Percentiles rank a stretch among this genome's conserved stretches.
Evolutionary conservation across 768 basidiomycete species (phyloP).

Genomic region (Dioszegia aurantiaca): DNA sequence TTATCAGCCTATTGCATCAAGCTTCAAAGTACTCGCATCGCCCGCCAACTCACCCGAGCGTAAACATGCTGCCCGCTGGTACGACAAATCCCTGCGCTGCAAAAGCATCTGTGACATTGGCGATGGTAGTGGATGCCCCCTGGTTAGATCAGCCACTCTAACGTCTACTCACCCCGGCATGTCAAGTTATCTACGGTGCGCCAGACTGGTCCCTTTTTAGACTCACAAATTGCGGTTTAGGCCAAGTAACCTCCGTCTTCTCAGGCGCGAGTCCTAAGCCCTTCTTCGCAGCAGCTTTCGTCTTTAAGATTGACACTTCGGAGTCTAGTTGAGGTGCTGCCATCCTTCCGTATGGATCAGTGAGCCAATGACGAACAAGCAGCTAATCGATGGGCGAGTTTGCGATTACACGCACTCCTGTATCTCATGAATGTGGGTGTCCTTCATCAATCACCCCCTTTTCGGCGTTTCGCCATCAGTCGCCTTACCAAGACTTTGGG

Average conservation of each 20-base stretch:
- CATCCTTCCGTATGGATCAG: not conserved
- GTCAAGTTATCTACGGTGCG: no score
- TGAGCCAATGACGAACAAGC: no score
- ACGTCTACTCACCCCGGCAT: no score
- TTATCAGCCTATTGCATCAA: not conserved
- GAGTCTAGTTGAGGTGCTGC: conserved; percentile 27
- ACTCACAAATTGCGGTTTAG: conserved; percentile 48
- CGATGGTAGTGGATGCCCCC: conserved; percentile 31
- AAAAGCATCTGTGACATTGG: conserved; percentile 35
- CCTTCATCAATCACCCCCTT: no score
- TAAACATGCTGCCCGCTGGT: conserved; percentile 46
- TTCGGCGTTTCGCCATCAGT: no score
- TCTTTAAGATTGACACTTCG: conserved; percentile 41
- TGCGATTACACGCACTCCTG: not conserved
- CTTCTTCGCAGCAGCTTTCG: conserved; percentile 40
- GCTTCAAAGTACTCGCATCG: no score
- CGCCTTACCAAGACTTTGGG: no score
- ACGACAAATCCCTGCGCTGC: conserved; percentile 35
- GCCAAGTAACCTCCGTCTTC: conserved; percentile 40
- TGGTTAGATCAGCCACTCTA: not conserved
- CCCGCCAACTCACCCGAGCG: conserved; percentile 30
- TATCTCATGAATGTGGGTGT: no score
- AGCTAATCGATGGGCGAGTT: no score
- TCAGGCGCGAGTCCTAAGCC: conserved; percentile 22
- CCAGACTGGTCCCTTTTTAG: no score